phyloP scores from a whole-genome alignment of 148 eudicot species.

The Beta vulgaris region DNA sequence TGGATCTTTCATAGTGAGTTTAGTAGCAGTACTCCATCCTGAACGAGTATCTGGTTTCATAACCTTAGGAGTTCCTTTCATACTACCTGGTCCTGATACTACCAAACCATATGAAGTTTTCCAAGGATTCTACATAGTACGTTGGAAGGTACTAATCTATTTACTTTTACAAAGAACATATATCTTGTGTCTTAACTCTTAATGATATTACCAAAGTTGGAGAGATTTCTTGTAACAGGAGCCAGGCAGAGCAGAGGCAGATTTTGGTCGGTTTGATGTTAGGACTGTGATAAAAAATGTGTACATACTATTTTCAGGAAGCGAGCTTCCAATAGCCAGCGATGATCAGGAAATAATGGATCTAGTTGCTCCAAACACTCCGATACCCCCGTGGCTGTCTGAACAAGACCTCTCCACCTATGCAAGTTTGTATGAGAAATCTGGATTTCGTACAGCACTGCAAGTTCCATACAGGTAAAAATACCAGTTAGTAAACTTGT shows the following conservation, averaged over 20 bases:
- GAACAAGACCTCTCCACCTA: slow-evolving; percentile 33
- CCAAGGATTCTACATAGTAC: slow-evolving; percentile 41
- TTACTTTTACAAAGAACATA: not conserved
- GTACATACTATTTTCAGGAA: slow-evolving; percentile 35
- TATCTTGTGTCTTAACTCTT: not conserved
- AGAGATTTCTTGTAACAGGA: slow-evolving; percentile 14
- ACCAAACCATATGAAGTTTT: slow-evolving; percentile 19
- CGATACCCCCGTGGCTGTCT: slow-evolving; percentile 36
- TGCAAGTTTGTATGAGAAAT: slow-evolving; percentile 22
- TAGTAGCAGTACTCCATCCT: slow-evolving; percentile 35
- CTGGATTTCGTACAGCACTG: slow-evolving; percentile 30
- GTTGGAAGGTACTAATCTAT: slow-evolving; percentile 35
- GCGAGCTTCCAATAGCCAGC: slow-evolving; percentile 33
- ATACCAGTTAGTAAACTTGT: not conserved
- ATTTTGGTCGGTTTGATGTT: slow-evolving; percentile 35
- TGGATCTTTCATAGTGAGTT: slow-evolving; percentile 30
- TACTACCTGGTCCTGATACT: slow-evolving; percentile 27
- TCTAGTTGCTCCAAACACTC: slow-evolving; percentile 29
- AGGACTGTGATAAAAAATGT: slow-evolving; percentile 33
- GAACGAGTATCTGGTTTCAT: slow-evolving; percentile 38
- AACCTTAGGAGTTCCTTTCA: slow-evolving; percentile 40
- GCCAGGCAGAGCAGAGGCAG: slow-evolving; percentile 42
- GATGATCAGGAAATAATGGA: slow-evolving; percentile 38
- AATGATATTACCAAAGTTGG: not conserved
- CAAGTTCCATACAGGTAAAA: slow-evolving; percentile 36